Evolutionary conservation across 805 yeast genomes (phyloP).

Genomic region (Nakazawaea molendinolei): DNA sequence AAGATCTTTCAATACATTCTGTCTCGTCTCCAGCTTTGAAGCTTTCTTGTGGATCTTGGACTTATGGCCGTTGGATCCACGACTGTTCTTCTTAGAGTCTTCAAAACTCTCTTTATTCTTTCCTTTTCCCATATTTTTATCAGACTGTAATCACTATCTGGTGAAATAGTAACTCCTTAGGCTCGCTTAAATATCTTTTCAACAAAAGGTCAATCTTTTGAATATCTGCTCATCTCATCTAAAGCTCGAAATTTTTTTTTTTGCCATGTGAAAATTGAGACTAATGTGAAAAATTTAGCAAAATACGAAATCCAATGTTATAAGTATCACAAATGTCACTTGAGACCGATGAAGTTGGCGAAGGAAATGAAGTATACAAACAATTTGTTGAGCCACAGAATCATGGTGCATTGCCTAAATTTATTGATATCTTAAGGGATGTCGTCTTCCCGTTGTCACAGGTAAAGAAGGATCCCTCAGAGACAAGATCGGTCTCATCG

Average conservation of each 20-base stretch:
- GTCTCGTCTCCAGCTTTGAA: conserved; percentile 23
- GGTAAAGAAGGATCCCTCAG: conserved; percentile 20
- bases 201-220: no score
- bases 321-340: no score
- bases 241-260: no score
- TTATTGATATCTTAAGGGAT: conserved; percentile 31
- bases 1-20: conserved; percentile 30
- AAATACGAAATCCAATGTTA: no score
- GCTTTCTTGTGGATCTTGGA: conserved; percentile 44
- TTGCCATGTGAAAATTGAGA: no score
- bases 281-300: no score
- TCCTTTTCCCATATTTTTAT: conserved; percentile 55
- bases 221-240: no score
- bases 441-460: conserved; percentile 35
- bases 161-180: no score
- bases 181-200: no score
- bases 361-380: neutral
- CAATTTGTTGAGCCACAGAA: conserved; percentile 27
- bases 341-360: conserved; percentile 16
- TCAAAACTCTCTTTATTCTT: conserved; percentile 41
- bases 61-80: conserved; percentile 51
- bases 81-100: conserved; percentile 22
- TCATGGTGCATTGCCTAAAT: conserved; percentile 33
- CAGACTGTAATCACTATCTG: no score
- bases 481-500: conserved; percentile 13